A percentile compares a stretch with the other conserved stretches of the same genome.
Conservation (phyloP, 1,284 basidiomycete species). For the Leccinum variabile region DNA sequence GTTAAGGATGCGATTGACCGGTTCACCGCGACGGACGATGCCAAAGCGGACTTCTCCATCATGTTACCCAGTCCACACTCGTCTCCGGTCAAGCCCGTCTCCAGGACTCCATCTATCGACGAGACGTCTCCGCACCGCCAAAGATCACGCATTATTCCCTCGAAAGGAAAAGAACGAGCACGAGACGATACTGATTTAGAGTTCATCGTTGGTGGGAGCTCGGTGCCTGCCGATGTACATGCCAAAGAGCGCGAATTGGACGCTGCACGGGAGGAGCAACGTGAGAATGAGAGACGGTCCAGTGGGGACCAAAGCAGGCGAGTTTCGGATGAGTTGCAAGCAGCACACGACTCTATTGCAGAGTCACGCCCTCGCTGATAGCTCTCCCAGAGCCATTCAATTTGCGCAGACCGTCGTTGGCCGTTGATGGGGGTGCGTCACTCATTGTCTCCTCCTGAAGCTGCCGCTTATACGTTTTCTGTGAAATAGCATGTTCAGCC, state of each 20-base stretch:
- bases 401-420: neutral
- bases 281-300: too few species aligned
- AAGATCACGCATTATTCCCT: constrained; percentile 2
- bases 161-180: constrained; percentile 56
- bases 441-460: neutral
- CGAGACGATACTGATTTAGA: constrained; percentile 20
- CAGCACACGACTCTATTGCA: too few species aligned
- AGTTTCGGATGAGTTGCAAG: too few species aligned
- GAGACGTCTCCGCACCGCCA: constrained; percentile 6
- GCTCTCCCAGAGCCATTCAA: too few species aligned
- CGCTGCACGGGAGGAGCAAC: constrained; percentile 47
- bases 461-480: neutral
- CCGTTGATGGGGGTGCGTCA: constrained; percentile 24
- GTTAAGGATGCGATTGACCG: constrained; percentile 46
- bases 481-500: constrained; percentile 31
- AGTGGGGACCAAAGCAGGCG: too few species aligned
- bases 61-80: constrained; percentile 35
- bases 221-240: constrained; percentile 47
- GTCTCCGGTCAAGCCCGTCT: constrained; percentile 29
- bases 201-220: constrained; percentile 38
- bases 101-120: constrained; percentile 7
- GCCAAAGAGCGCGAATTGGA: constrained; percentile 62
- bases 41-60: constrained; percentile 41
- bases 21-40: constrained; percentile 39
- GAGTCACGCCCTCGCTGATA: too few species aligned